Evolutionary conservation across 2,329 filamentous ascomycete genomes (phyloP).

Genomic region (Penicillium sp.): DNA sequence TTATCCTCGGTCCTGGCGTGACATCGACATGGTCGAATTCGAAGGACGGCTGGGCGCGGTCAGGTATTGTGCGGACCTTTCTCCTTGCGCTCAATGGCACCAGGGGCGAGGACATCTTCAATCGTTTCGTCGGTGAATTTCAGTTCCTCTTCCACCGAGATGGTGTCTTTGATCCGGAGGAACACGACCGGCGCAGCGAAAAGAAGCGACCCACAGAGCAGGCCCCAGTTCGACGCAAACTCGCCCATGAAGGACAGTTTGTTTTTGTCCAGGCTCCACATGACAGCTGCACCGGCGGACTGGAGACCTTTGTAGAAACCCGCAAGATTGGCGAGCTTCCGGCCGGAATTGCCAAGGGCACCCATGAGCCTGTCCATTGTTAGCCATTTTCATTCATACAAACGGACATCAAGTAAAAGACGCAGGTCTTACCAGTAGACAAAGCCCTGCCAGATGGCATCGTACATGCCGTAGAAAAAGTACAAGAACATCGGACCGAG

Average conservation of each 20-base stretch:
- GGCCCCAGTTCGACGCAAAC: constrained; percentile 67
- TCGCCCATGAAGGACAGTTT: constrained; percentile 60
- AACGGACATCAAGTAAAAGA: constrained; percentile 1
- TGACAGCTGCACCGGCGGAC: constrained; percentile 65
- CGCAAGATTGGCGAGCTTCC: constrained; percentile 81
- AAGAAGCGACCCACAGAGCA: constrained; percentile 61
- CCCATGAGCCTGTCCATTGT: constrained; percentile 95
- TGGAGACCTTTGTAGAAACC: constrained; percentile 86
- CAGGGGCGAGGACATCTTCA: constrained; percentile 54
- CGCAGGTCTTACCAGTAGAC: constrained; percentile 65
- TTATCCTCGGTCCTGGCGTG: no score
- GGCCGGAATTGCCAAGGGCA: constrained; percentile 80
- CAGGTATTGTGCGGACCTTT: constrained; percentile 8
- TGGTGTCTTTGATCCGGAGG: constrained; percentile 67
- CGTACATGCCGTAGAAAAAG: constrained; percentile 82
- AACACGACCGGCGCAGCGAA: constrained; percentile 71
- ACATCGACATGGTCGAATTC: no score
- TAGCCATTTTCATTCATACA: no score
- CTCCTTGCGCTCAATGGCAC: constrained; percentile 9
- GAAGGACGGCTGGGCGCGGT: not conserved
- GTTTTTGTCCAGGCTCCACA: constrained; percentile 55
- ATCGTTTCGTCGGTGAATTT: constrained; percentile 74
- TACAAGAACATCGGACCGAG: constrained; percentile 77
- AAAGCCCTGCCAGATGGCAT: constrained; percentile 80
- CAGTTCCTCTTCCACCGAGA: constrained; percentile 69